Evolutionary conservation across 2,329 filamentous ascomycete species (phyloP).

Genomic region (Magnaporthales sp.): DNA sequence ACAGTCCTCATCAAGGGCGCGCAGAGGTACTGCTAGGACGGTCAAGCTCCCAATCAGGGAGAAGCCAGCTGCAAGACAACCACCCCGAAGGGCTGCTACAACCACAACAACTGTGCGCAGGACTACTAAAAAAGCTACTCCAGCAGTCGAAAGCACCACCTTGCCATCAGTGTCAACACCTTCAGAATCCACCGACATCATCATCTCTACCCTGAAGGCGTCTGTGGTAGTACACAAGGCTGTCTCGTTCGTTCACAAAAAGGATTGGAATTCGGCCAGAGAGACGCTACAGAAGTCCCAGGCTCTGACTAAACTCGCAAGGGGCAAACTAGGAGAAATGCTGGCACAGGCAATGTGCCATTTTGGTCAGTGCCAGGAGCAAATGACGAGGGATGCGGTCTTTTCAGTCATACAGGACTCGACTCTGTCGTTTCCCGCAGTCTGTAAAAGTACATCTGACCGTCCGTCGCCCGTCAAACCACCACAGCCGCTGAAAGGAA

Average conservation of each 20-base stretch:
- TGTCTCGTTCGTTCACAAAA: slow-evolving; percentile 35
- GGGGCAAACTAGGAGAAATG: slow-evolving; percentile 39
- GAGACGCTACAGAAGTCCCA: slow-evolving; percentile 9
- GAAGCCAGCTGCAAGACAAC: slow-evolving; percentile 14
- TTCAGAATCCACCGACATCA: slow-evolving; percentile 15
- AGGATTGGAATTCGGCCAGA: slow-evolving; percentile 41
- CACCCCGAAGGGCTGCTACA: slow-evolving; percentile 12
- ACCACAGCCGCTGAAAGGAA: slow-evolving; percentile 23
- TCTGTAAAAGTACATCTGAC: slow-evolving; percentile 36
- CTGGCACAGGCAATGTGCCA: slow-evolving; percentile 60
- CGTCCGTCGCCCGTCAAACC: slow-evolving; percentile 24
- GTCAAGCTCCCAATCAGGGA: slow-evolving; percentile 9
- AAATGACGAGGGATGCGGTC: slow-evolving; percentile 71
- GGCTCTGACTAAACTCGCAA: slow-evolving; percentile 7
- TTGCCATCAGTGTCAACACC: background rate
- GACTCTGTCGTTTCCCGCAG: slow-evolving; percentile 75
- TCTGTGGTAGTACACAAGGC: slow-evolving; percentile 33
- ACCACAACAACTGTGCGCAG: slow-evolving; percentile 9
- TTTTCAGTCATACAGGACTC: slow-evolving; percentile 90
- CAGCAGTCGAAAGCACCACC: background rate
- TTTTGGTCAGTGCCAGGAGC: slow-evolving; percentile 58
- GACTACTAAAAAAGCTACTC: slow-evolving; percentile 14
- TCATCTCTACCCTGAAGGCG: slow-evolving; percentile 26
- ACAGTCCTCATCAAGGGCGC: slow-evolving; percentile 2
- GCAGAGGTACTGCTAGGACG: slow-evolving; percentile 16